Evolutionary conservation across 176 grass and related monocot species (phyloP), one percentile per base, ranked within the genome.

Genomic region (Tillandsia leiboldiana): DNA sequence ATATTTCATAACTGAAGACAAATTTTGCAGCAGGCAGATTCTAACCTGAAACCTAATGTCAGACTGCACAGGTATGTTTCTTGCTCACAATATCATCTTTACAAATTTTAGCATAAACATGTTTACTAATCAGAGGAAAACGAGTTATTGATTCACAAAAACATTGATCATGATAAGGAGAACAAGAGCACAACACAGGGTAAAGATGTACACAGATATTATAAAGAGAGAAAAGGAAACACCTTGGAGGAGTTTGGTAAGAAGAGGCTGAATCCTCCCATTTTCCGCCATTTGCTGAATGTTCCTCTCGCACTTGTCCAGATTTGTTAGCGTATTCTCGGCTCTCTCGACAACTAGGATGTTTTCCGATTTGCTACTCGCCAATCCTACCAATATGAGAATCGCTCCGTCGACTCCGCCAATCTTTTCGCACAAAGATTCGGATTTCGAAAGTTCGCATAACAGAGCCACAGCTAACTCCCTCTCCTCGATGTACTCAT

Each of bases 261-360:
- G 81, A 56, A 92, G 85, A 9, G 90, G 90, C 68, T 88, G 77
- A 3, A 92, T 79, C 76, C 90, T 76, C 51, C 90, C 90, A 64
- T 92, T 92, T 50, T 92, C 90, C 5, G 85, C 90, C 90, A 92
- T 92, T 12, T 87, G 90, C 82, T 88, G 88, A 28, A 88, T 82
- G 75, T 88, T 92, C 0, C 67, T 77, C 20, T 92, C 90, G 5
- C 79, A 76, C 70, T 69, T 71, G 67, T 92, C 90, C 80, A 92
- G 75, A 66, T 88, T 92, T 9, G 51, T 83, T 11, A 92, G 81
- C 47, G 90, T 92, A 47, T 49, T 86, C 79, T 92, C 90, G 0
- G 90, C 85, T 48, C 86, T 86, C 73, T 92, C 89, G 58, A 88
- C 85, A 0, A 84, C 89, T 2, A 68, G 70, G 9, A 74, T 65